Evolutionary conservation across 495 filamentous ascomycete species (phyloP).

Genomic region (Hypoxylon cercidicola): DNA sequence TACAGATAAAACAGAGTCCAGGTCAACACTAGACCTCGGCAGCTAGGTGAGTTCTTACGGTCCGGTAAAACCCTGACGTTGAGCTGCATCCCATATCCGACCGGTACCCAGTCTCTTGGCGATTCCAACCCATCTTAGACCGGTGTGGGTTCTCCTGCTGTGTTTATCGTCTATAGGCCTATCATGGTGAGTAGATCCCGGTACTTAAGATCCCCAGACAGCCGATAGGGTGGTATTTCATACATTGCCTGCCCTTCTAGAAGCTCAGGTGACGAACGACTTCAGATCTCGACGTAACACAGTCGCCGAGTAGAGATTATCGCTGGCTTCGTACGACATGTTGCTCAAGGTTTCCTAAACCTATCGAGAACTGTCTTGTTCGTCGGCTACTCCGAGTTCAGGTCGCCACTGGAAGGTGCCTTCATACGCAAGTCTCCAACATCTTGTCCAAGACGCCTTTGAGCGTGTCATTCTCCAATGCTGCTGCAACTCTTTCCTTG

Average conservation of each 20-base stretch:
- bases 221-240: slow-evolving; percentile 23
- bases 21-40: not conserved
- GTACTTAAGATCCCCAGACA: not conserved
- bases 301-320: not conserved
- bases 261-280: slow-evolving; percentile 22
- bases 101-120: slow-evolving; percentile 13
- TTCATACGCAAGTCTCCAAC: slow-evolving; percentile 77
- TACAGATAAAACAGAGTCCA: too few relatives aligned
- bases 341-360: not conserved
- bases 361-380: not conserved
- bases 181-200: slow-evolving; percentile 9
- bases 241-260: slow-evolving; percentile 19
- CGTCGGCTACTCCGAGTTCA: slow-evolving; percentile 9
- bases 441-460: slow-evolving; percentile 91
- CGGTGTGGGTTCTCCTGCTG: slow-evolving; percentile 22
- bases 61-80: slow-evolving; percentile 5
- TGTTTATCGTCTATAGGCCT: slow-evolving; percentile 19
- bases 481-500: slow-evolving; percentile 95
- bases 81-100: slow-evolving; percentile 17
- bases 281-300: slow-evolving; percentile 14
- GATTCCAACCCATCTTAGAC: slow-evolving; percentile 21
- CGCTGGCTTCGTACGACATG: slow-evolving; percentile 1
- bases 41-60: not conserved
- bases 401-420: slow-evolving; percentile 1
- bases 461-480: slow-evolving; percentile 91